phyloP scores from a whole-genome alignment of 1,284 basidiomycete species.

The Leccinum laetum region DNA sequence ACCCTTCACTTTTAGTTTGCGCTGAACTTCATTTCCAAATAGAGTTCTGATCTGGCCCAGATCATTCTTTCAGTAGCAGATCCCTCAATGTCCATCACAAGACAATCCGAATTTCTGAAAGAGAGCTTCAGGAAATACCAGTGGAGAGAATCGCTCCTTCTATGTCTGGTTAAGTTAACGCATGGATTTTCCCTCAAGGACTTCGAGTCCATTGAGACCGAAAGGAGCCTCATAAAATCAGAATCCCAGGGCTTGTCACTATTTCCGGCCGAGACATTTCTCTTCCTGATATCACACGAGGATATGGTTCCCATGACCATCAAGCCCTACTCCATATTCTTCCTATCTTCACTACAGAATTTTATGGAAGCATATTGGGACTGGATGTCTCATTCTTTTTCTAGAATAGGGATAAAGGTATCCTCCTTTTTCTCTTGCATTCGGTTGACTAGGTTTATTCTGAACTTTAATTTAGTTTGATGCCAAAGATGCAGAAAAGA shows the following conservation, averaged over 20 bases:
- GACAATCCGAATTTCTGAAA: not conserved
- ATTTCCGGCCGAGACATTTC: not conserved
- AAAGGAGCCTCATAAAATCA: not conserved
- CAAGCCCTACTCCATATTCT: slow-evolving; percentile 16
- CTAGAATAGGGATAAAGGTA: not conserved
- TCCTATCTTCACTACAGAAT: slow-evolving; percentile 12
- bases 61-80: not conserved
- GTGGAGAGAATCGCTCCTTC: slow-evolving; percentile 9
- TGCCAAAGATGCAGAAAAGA: not conserved
- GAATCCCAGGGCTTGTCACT: not conserved
- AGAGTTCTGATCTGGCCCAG: not conserved
- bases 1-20: not conserved
- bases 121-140: slow-evolving; percentile 13
- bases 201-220: not conserved
- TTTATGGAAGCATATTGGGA: slow-evolving; percentile 9
- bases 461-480: not conserved
- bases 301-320: slow-evolving; percentile 3
- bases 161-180: not conserved
- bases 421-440: not conserved
- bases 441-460: not conserved
- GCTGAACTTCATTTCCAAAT: not conserved
- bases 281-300: not conserved
- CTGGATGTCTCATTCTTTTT: slow-evolving; percentile 1
- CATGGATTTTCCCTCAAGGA: not conserved
- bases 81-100: not conserved